Evolutionary conservation across 495 filamentous ascomycete species (phyloP).

Genomic region (Lindgomyces ingoldianus): DNA sequence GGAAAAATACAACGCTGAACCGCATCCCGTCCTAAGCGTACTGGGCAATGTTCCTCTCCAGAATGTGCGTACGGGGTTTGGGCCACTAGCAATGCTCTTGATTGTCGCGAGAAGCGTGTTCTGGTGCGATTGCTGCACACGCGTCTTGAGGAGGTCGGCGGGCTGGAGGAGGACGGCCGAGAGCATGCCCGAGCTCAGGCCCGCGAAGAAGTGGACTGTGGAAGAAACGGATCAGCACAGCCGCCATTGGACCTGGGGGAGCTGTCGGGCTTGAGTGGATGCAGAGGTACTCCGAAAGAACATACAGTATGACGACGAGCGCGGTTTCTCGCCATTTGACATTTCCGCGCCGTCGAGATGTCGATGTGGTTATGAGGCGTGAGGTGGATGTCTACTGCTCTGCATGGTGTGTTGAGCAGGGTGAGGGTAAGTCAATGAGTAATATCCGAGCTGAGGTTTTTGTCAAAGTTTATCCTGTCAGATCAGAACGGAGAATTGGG

Average conservation of each 20-base stretch:
- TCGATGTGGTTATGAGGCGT: background rate
- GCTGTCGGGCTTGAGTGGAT: too few species aligned
- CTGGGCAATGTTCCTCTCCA: conserved; percentile 95
- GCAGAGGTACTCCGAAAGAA: too few species aligned
- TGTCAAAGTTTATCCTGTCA: too few species aligned
- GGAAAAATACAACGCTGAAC: conserved; percentile 92
- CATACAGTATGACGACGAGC: conserved; percentile 39
- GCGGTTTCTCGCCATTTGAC: conserved; percentile 36
- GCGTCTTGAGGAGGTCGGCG: conserved; percentile 94
- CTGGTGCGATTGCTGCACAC: conserved; percentile 74
- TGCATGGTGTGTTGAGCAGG: background rate
- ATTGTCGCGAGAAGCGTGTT: conserved; percentile 69
- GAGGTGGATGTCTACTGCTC: too few species aligned
- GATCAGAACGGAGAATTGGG: background rate
- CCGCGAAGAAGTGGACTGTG: conserved; percentile 83
- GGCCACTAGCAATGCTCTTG: conserved; percentile 64
- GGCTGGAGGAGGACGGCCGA: conserved; percentile 91
- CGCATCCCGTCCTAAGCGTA: conserved; percentile 87
- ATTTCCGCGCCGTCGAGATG: conserved; percentile 29
- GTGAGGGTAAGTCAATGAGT: background rate
- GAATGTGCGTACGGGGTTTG: conserved; percentile 67
- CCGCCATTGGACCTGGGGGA: too few species aligned
- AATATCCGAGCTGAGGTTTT: background rate
- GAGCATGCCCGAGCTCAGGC: conserved; percentile 80
- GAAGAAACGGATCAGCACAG: background rate